Evolutionary conservation across 495 filamentous ascomycete genomes (phyloP), one percentile per base, ranked within the genome.

Genomic region (Talaromyces stipitatus): DNA sequence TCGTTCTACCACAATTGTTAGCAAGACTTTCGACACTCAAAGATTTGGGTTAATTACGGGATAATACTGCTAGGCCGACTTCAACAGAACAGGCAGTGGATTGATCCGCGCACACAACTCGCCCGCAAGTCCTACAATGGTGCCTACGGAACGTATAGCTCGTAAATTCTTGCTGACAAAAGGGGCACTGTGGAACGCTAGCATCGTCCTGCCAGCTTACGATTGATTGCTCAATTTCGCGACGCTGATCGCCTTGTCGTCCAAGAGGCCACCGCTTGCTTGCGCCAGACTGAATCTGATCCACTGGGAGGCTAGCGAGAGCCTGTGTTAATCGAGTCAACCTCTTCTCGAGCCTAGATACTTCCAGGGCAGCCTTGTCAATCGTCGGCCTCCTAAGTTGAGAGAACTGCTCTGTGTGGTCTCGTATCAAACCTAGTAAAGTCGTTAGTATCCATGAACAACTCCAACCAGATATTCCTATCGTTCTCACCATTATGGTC

Each of bases 131-230:
- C 54, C 94, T 83, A 68, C 94, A 98, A 67, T 98, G 94, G 67
- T 97, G 95, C 56, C 94, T 79, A 64, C 94, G 82, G 61, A 95
- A 92, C 1, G 89, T 83, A 75, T 95, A 96, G 24, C 81, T 84
- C 1, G 89, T 83, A 69, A 98, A 98, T 54, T 95, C 90, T 63
- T 97, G 94, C 62, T 91, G 87, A 63, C 94, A 98, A 62, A 95
- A 94, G 2, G 94, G 95, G 60, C 94, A 98, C 47, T 82, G 83
- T 4, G 77, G 53, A 20, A 98, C 91, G 45, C 73, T 82, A 0
- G 86, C 78, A 72, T 97, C 95, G 48, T 97, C 94, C 67, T 98
- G 88, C 94, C 94, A 98, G 12, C 85, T 86, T 16, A 97, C 90
- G 14, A 98, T 81, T 0, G 86, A 89, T 64, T 98, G 95, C 70